These are phyloP conservation scores for Aspergillus carlsbadensis DNA, from an alignment of 495 filamentous ascomycete genomes.

Conservation along the genomic window DNA sequence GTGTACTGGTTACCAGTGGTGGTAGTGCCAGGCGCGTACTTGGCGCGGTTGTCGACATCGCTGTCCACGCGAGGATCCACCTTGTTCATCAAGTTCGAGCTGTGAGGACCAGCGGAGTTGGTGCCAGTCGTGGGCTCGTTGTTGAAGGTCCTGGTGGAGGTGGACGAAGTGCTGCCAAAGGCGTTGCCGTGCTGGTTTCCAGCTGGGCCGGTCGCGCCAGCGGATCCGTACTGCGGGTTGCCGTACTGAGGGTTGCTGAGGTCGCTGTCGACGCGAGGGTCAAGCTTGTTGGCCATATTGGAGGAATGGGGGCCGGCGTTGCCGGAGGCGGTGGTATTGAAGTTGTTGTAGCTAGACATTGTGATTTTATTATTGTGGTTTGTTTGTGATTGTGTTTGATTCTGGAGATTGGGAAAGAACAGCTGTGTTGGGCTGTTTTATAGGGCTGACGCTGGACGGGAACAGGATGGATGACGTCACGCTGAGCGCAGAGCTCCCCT, in stretches of 20 bases:
- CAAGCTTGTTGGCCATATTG: constrained; percentile 44
- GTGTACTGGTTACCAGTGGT: constrained; percentile 14
- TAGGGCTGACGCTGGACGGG: neutral
- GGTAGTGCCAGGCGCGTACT: constrained; percentile 16
- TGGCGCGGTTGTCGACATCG: constrained; percentile 35
- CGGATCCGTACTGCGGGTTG: constrained; percentile 20
- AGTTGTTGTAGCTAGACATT: neutral
- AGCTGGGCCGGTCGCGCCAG: no score
- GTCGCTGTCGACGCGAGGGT: constrained; percentile 40
- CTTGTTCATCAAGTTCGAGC: constrained; percentile 37
- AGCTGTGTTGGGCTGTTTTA: neutral
- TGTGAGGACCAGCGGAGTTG: no score
- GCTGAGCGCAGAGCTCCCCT: neutral
- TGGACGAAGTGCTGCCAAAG: neutral
- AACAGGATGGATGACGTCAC: neutral
- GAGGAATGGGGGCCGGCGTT: constrained; percentile 42
- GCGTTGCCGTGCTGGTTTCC: no score
- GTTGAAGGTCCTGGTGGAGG: neutral
- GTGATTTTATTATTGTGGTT: neutral
- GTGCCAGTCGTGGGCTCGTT: no score
- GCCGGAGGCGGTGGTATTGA: constrained; percentile 15
- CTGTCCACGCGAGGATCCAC: constrained; percentile 45
- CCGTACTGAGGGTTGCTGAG: constrained; percentile 18
- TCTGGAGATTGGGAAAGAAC: no score
- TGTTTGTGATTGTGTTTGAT: no score